These are phyloP conservation scores for Candida stauntonica DNA, from an alignment of 805 yeast genomes.

Conservation along the genomic window DNA sequence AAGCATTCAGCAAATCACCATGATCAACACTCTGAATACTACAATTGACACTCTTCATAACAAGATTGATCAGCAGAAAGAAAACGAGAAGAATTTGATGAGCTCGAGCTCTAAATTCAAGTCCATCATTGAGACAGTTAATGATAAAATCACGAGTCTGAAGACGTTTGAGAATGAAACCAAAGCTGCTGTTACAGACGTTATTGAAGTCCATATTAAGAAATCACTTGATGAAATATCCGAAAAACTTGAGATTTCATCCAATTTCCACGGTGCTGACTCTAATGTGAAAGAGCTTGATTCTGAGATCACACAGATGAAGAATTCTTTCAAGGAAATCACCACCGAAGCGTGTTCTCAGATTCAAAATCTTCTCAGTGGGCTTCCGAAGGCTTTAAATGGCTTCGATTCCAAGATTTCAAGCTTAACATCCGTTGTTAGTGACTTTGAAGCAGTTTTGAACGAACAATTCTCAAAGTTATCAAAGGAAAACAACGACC, in stretches of 20 bases:
- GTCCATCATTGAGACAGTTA: slow-evolving; percentile 27
- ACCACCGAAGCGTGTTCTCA: slow-evolving; percentile 23
- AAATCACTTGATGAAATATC: slow-evolving; percentile 6
- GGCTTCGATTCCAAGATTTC: slow-evolving; percentile 17
- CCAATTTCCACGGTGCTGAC: slow-evolving; percentile 3
- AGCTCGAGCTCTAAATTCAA: slow-evolving; percentile 32
- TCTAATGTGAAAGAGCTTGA: slow-evolving; percentile 8
- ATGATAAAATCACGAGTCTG: slow-evolving; percentile 25
- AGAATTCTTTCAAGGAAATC: slow-evolving; percentile 15
- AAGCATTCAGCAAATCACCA: slow-evolving; percentile 21
- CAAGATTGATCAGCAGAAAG: slow-evolving; percentile 29
- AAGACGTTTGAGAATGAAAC: slow-evolving; percentile 22
- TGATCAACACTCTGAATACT: slow-evolving; percentile 26
- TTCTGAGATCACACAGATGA: slow-evolving; percentile 13
- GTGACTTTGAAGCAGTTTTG: slow-evolving; percentile 11
- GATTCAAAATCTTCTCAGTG: slow-evolving; percentile 20
- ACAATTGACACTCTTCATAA: slow-evolving; percentile 26
- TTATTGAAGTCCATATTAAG: slow-evolving; percentile 12
- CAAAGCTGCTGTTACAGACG: slow-evolving; percentile 12
- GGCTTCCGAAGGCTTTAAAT: slow-evolving; percentile 21
- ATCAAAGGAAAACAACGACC: slow-evolving; percentile 24
- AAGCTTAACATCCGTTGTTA: slow-evolving; percentile 9
- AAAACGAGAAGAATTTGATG: slow-evolving; percentile 30
- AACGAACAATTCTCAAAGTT: slow-evolving; percentile 21
- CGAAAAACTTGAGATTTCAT: background rate